Conservation (phyloP, 2,329 filamentous ascomycete genomes). For the Sclerotinia minor region DNA sequence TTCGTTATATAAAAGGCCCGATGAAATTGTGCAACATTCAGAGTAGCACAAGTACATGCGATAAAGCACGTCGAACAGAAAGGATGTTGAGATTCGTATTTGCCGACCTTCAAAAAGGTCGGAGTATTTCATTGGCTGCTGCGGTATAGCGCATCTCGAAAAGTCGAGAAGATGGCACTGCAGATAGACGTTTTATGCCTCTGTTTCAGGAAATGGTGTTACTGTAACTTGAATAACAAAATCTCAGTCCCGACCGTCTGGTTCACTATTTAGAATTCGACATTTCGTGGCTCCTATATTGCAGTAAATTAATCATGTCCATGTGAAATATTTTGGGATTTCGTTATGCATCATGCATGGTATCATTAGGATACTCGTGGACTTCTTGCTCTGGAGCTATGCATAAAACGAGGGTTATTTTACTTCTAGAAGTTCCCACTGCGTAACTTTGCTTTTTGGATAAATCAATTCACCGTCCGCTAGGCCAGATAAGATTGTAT, state of each 20-base stretch:
- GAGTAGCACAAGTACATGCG: slow-evolving; percentile 15
- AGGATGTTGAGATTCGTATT: not conserved
- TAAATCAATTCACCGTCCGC: slow-evolving; percentile 1
- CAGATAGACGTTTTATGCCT: slow-evolving; percentile 2
- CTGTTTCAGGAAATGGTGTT: not conserved
- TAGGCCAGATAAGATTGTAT: not conserved
- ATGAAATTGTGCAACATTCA: slow-evolving; percentile 6
- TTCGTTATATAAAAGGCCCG: slow-evolving; percentile 16
- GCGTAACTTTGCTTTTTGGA: not conserved
- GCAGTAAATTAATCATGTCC: not conserved
- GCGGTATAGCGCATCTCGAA: not conserved
- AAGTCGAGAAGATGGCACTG: not conserved
- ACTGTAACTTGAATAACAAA: not conserved
- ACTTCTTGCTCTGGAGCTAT: not conserved
- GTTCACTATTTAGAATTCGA: slow-evolving; percentile 16
- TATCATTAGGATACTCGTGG: slow-evolving; percentile 5
- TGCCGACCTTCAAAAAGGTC: not conserved
- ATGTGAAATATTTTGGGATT: slow-evolving; percentile 18
- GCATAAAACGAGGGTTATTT: not conserved
- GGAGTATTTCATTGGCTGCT: not conserved
- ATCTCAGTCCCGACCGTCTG: slow-evolving; percentile 2
- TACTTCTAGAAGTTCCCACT: slow-evolving; percentile 9
- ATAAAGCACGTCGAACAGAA: not conserved
- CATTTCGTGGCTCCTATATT: not conserved
- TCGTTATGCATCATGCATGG: slow-evolving; percentile 12